These are phyloP conservation scores for Ambrosia trifida DNA, from an alignment of 129 eudicot genomes.

Conservation along the genomic window DNA sequence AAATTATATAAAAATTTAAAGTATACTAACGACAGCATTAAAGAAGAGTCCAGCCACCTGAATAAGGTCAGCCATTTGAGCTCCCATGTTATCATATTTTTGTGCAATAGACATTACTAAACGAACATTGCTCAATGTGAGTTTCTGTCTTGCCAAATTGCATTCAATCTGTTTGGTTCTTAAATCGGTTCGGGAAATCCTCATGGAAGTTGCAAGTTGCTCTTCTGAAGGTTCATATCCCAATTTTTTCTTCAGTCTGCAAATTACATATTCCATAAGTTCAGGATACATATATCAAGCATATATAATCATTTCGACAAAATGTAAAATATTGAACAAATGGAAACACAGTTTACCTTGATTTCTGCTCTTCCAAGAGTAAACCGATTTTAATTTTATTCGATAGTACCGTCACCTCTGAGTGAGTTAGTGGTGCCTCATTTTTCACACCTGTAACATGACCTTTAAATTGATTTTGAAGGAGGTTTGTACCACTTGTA, in stretches of 20 bases:
- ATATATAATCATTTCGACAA: neutral
- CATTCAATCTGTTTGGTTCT: conserved; percentile 68
- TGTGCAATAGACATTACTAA: conserved; percentile 94
- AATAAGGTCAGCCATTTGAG: conserved; percentile 87
- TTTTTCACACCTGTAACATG: conserved; percentile 68
- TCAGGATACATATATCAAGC: conserved; percentile 3
- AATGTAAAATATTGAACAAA: neutral
- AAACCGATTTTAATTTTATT: conserved; percentile 64
- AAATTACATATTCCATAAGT: conserved; percentile 1
- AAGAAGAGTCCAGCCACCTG: conserved; percentile 50
- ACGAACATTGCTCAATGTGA: conserved; percentile 90
- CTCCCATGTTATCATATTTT: conserved; percentile 93
- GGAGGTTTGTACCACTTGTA: conserved; percentile 56
- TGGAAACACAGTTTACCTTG: conserved; percentile 45
- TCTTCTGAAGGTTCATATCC: conserved; percentile 90
- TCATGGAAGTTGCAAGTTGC: conserved; percentile 73
- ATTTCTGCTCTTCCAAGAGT: conserved; percentile 58
- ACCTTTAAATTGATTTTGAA: conserved; percentile 64
- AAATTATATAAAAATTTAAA: neutral
- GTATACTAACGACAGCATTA: neutral
- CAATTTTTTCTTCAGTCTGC: conserved; percentile 69
- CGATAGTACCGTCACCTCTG: conserved; percentile 72
- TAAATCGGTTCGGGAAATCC: conserved; percentile 60
- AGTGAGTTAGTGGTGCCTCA: conserved; percentile 69
- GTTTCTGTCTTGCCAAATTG: conserved; percentile 88